Base-by-base conservation (phyloP, 768 basidiomycete genomes). In the Pholiota conissans region DNA sequence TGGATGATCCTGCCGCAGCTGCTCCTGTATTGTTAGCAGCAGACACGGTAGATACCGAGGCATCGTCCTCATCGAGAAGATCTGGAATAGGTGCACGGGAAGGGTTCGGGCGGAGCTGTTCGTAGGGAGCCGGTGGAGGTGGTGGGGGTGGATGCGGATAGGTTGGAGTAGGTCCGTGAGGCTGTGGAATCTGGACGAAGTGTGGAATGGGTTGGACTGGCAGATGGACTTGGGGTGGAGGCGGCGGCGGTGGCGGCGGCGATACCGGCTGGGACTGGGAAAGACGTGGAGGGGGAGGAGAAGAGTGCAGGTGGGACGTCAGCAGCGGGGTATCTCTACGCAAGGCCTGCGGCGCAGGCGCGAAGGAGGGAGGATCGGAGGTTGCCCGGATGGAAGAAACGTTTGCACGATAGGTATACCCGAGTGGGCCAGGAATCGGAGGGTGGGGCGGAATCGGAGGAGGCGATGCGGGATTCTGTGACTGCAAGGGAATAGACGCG, bases 11-110 rank as follows among this genome's bases (percentile, higher is more conserved):
- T 27, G 24, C 47, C 47, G n/a, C n/a, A n/a, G n/a, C n/a, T n/a
- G 47, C 27, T 28, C 11, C 26, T 49, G 26, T 27, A 27, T 49
- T n/a, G 9, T 65, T 22, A 58, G 52, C 24, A 16, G 39, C 56
- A 55, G 61, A 34, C 34, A 29, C 35, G 56, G 55, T 35, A 32
- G 62, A 52, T 40, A 55, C 47, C 37, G 63, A 40, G 59, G 63
- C 60, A 62, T 74, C 67, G 62, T 91, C 89, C 55, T 83, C 82
- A 70, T 90, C 90, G 59, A 92, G 79, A 24, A 90, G 71, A 74
- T 87, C 84, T 28, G 83, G 79, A 59, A 72, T 66, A 62, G 80
- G 74, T 55, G 51, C 32, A 42, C 55, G 59, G 35, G 50, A 55
- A 18, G 59, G 61, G n/a, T 57, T 49, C 54, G 63, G 60, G 39